Evolutionary conservation across 164 flowering plant species (phyloP), one percentile per base, ranked within the genome.

Genomic region (Umbilicus rupestris): DNA sequence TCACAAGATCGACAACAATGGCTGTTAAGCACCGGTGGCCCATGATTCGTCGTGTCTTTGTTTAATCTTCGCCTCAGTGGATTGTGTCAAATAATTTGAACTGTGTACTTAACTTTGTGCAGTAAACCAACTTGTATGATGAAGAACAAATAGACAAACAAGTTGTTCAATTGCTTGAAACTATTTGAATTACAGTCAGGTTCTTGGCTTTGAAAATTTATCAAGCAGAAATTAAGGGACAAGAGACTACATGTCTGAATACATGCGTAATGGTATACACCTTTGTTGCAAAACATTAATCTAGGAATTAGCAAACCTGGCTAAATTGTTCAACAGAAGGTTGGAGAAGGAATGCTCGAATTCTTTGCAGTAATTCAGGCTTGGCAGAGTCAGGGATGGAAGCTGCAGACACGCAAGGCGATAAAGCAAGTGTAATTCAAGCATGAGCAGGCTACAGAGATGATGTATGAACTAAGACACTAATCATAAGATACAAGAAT

Each of bases 341-440:
- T 49, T 90, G 80, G 19, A 74, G 83, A 2, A 91, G 85, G 71
- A 91, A 87, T 15, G 81, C 39, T 44, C 78, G 74, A 49, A 91
- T 91, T 50, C 85, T 76, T 69, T 91, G 91, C 80, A 91, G 69
- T 70, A 91, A 75, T 79, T 91, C 97, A 45, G 93, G 90, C 76
- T 91, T 91, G 7, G 87, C 83, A 8, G 87, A 77, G 73, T 88
- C 96, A 5, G 97, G 97, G 33, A 91, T 70, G 1, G 93, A 91
- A 29, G 97, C 97, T 90, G 88, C 77, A 73, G 7, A 59, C 33
- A 26, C 2, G 9, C 17, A 39, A 35, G 20, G 47, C n/a, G 3
- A 17, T 44, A 12, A 44, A 17, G 19, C 16, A 44, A 44, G 47
- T 16, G 17, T 4, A 44, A 12, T 44, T 44, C 16, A 15, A 44